Conservation (phyloP, 78 protist genomes). For the Polysphondylium violaceum region DNA sequence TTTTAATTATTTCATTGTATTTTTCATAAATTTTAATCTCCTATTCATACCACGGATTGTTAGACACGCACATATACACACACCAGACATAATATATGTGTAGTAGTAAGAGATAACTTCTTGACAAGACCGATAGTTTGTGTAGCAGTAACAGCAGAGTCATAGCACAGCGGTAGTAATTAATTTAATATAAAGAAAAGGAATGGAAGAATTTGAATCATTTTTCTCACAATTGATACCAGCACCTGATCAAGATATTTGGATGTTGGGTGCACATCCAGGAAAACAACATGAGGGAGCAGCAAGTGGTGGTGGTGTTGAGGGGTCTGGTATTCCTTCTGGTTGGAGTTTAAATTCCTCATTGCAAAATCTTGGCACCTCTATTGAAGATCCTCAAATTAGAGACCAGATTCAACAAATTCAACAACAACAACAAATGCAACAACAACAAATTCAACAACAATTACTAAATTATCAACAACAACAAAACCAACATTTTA, state of each 20-base stretch:
- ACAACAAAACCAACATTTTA: conserved; percentile 43
- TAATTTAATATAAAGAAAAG: background rate
- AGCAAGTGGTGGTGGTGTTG: conserved; percentile 14
- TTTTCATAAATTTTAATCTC: too few species aligned
- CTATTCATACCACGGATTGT: too few species aligned
- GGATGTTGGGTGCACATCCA: conserved; percentile 23
- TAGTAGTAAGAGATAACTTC: too few species aligned
- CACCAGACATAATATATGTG: too few species aligned
- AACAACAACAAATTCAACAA: conserved; percentile 23
- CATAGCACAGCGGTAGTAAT: too few species aligned
- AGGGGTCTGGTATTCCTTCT: conserved; percentile 1
- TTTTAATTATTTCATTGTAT: too few species aligned
- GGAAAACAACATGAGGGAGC: too few species aligned
- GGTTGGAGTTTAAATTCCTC: conserved; percentile 18
- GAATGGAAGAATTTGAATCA: conserved; percentile 64
- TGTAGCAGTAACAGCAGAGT: too few species aligned
- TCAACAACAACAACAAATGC: conserved; percentile 48
- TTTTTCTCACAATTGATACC: conserved; percentile 65
- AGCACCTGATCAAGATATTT: conserved; percentile 57
- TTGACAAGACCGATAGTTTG: too few species aligned
- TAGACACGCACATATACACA: too few species aligned
- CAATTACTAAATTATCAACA: conserved; percentile 5
- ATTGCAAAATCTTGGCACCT: background rate
- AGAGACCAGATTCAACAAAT: conserved; percentile 13
- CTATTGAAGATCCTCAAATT: conserved; percentile 45